Conservation (phyloP, 192 early-diverging fungal species). For the Irineochytrium annulatum region DNA sequence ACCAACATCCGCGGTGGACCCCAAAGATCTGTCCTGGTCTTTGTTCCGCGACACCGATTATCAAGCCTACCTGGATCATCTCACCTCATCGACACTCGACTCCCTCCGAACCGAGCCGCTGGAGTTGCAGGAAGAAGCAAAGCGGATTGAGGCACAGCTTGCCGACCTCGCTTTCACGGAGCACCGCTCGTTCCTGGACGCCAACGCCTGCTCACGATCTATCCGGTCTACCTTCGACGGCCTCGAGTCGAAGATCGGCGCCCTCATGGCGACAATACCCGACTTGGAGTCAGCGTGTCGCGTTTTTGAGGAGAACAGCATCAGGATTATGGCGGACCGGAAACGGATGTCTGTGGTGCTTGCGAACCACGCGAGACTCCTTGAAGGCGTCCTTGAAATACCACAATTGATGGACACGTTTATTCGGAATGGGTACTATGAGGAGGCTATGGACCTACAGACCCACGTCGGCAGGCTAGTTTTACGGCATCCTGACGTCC, state of each 20-base stretch:
- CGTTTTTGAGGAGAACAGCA: conserved; percentile 30
- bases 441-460: conserved; percentile 78
- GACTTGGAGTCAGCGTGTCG: conserved; percentile 42
- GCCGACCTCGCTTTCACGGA: conserved; percentile 62
- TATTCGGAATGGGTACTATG: conserved; percentile 75
- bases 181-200: conserved; percentile 64
- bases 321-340: conserved; percentile 7
- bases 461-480: conserved; percentile 57
- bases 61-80: conserved; percentile 51
- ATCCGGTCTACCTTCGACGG: conserved; percentile 47
- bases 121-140: conserved; percentile 46
- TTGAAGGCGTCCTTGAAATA: conserved; percentile 74
- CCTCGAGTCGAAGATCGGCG: conserved; percentile 41
- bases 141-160: conserved; percentile 53
- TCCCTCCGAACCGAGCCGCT: conserved; percentile 55
- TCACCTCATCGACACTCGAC: conserved; percentile 58
- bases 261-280: conserved; percentile 44
- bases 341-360: conserved; percentile 5
- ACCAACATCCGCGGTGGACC: too few species aligned
- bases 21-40: not conserved
- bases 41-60: conserved; percentile 13
- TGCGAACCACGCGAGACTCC: conserved; percentile 37
- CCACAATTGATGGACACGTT: conserved; percentile 78
- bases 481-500: conserved; percentile 52
- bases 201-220: conserved; percentile 52